Evolutionary conservation across 768 basidiomycete species (phyloP).

Genomic region (Galerina marginata): DNA sequence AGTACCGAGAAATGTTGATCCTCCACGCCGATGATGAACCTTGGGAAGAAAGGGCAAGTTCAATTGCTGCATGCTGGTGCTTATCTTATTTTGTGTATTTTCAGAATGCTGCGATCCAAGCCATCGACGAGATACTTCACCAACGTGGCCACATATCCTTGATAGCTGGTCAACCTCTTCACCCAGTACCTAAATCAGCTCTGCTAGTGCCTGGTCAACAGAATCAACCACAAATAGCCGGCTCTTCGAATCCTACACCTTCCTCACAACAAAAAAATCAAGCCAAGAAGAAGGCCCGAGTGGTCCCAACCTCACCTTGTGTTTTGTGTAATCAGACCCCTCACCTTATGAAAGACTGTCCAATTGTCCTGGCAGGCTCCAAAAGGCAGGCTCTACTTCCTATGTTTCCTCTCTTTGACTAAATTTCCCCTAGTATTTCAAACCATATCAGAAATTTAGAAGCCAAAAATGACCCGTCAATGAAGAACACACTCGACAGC

Average conservation of each 20-base stretch:
- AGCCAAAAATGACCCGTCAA: constrained; percentile 16
- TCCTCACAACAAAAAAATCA: constrained; percentile 10
- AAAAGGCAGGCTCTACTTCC: constrained; percentile 46
- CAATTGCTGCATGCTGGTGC: neutral
- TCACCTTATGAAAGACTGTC: constrained; percentile 47
- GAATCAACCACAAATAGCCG: neutral
- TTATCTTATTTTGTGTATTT: constrained; percentile 13
- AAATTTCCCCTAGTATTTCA: constrained; percentile 30
- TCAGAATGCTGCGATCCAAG: constrained; percentile 67
- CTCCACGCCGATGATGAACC: constrained; percentile 69
- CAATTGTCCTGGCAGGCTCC: constrained; percentile 55
- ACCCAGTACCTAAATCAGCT: constrained; percentile 48
- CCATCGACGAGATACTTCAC: constrained; percentile 70
- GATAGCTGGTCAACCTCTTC: constrained; percentile 68
- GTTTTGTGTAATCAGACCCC: constrained; percentile 12
- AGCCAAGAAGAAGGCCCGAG: constrained; percentile 2
- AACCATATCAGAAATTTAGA: constrained; percentile 30
- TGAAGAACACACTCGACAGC: constrained; percentile 19
- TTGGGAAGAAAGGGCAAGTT: constrained; percentile 63
- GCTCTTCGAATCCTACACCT: neutral
- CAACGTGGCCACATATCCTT: constrained; percentile 60
- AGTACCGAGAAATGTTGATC: constrained; percentile 72
- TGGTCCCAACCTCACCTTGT: neutral
- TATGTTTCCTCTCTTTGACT: neutral
- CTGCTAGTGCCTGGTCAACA: constrained; percentile 2